These are phyloP conservation scores for Aspergillus sp. DNA, from an alignment of 2,329 filamentous ascomycete species.

Conservation along the genomic window DNA sequence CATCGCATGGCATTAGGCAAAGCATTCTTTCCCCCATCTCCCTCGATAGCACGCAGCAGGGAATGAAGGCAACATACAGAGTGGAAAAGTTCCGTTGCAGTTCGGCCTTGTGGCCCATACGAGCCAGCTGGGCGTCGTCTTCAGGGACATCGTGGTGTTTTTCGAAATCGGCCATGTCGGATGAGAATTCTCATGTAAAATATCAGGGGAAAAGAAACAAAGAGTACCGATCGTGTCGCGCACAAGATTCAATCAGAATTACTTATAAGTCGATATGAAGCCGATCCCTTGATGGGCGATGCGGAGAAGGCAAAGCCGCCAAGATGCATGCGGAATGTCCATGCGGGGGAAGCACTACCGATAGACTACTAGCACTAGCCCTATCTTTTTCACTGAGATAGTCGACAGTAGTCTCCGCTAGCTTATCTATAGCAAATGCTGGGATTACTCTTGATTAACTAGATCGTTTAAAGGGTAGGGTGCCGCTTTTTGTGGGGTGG, in stretches of 20 bases:
- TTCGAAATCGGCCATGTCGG: not conserved
- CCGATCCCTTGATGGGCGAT: not conserved
- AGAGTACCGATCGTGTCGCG: too few species aligned
- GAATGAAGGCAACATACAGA: conserved; percentile 29
- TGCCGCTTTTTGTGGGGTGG: too few species aligned
- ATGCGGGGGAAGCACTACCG: not conserved
- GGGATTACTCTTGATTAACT: too few species aligned
- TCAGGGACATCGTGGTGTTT: conserved; percentile 5
- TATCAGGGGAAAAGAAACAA: not conserved
- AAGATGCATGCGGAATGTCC: conserved; percentile 14
- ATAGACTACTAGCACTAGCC: not conserved
- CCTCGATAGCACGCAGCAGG: not conserved
- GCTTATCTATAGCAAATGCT: too few species aligned
- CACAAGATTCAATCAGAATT: too few species aligned
- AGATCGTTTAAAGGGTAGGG: too few species aligned
- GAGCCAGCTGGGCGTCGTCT: conserved; percentile 48
- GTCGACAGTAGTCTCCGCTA: too few species aligned
- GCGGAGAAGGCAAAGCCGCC: not conserved
- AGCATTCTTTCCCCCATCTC: too few species aligned
- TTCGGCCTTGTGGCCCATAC: conserved; percentile 57
- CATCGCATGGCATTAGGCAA: not conserved
- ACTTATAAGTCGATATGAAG: not conserved
- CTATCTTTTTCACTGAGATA: too few species aligned
- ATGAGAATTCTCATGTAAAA: not conserved
- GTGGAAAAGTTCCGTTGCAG: conserved; percentile 58